Evolutionary conservation across 108 stramenopile genomes (phyloP).

Genomic region (Skeletonema grethae): DNA sequence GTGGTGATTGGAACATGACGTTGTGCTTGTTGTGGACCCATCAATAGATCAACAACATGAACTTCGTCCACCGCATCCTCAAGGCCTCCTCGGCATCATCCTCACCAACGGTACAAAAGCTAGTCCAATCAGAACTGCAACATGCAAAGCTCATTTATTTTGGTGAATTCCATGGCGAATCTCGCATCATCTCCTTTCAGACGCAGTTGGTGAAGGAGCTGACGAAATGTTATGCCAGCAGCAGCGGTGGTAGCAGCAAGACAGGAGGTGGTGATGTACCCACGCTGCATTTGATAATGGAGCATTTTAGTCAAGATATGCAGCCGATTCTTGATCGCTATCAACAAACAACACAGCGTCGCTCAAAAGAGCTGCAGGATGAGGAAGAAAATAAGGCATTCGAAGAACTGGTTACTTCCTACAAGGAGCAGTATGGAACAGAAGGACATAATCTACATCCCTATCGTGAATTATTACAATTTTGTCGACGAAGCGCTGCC

Average conservation of each 20-base stretch:
- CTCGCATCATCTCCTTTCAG: constrained; percentile 30
- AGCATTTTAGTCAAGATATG: constrained; percentile 80
- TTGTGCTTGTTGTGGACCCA: too few species aligned
- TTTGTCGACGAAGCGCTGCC: constrained; percentile 15
- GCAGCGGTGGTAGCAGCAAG: not conserved
- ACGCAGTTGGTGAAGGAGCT: constrained; percentile 28
- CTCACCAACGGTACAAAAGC: constrained; percentile 5
- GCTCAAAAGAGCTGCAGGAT: not conserved
- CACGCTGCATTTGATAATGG: constrained; percentile 68
- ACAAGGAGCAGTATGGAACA: constrained; percentile 62
- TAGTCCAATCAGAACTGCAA: constrained; percentile 21
- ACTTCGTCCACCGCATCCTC: constrained; percentile 33
- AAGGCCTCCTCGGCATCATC: constrained; percentile 21
- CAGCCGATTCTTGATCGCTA: constrained; percentile 63
- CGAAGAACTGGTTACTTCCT: constrained; percentile 51
- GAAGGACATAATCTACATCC: constrained; percentile 71
- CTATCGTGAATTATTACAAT: constrained; percentile 57
- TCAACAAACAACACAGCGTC: constrained; percentile 1
- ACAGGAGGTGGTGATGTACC: not conserved
- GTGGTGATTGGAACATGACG: too few species aligned
- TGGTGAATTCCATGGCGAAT: constrained; percentile 41
- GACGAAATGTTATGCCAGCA: constrained; percentile 14
- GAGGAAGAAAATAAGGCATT: constrained; percentile 37
- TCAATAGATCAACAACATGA: constrained; percentile 7
- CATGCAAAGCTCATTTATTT: constrained; percentile 34